Evolutionary conservation across 805 yeast species (phyloP).

Genomic region (Pichia phayaonensis): DNA sequence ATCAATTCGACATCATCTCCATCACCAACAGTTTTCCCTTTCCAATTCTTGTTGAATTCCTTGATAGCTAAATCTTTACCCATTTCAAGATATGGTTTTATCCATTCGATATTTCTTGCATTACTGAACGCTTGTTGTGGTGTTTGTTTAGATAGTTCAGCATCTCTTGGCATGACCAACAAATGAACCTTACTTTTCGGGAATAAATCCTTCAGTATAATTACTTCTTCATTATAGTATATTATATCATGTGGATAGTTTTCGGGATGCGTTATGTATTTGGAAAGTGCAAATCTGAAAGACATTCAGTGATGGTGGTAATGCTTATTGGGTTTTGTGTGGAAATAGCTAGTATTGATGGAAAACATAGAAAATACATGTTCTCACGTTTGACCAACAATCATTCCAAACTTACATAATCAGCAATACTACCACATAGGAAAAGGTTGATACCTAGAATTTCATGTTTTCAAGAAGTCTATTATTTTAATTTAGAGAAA

Average conservation of each 20-base stretch:
- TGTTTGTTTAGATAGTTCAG: slow-evolving; percentile 32
- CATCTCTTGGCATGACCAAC: slow-evolving; percentile 50
- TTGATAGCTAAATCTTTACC: slow-evolving; percentile 23
- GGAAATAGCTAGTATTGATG: too few species aligned
- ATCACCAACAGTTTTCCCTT: slow-evolving; percentile 13
- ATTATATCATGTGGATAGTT: slow-evolving; percentile 31
- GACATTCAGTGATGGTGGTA: too few species aligned
- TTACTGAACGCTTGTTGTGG: slow-evolving; percentile 46
- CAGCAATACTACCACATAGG: too few species aligned
- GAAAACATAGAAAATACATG: too few species aligned
- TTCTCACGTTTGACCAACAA: too few species aligned
- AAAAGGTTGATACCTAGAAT: too few species aligned
- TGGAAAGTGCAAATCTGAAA: slow-evolving; percentile 40
- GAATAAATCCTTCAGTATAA: slow-evolving; percentile 51
- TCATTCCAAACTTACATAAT: too few species aligned
- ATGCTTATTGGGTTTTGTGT: too few species aligned
- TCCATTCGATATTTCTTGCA: slow-evolving; percentile 23
- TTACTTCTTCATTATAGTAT: slow-evolving; percentile 42
- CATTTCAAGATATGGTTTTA: slow-evolving; percentile 30
- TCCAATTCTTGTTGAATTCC: slow-evolving; percentile 14
- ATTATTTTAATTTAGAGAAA: not conserved
- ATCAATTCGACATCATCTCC: slow-evolving; percentile 28
- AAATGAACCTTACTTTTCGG: slow-evolving; percentile 60
- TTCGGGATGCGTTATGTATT: slow-evolving; percentile 43
- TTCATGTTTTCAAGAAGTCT: not conserved